Evolutionary conservation across 331 rosid species (phyloP).

Genomic region (Pyrus hybrid): DNA sequence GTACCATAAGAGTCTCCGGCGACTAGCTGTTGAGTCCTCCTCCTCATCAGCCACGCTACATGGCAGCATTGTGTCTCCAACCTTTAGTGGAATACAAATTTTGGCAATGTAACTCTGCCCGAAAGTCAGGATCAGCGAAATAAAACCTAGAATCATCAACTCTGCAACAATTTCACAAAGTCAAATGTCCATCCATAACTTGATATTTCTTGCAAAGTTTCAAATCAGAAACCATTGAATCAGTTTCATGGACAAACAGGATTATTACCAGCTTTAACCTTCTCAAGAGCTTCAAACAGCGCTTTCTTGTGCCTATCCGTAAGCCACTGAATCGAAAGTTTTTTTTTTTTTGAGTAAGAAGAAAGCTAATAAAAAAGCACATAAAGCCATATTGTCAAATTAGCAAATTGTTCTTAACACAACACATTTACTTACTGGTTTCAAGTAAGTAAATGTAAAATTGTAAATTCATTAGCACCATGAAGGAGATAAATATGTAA

Average conservation of each 20-base stretch:
- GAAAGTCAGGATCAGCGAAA: slow-evolving; percentile 79
- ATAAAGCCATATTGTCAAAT: background rate
- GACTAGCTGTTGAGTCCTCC: slow-evolving; percentile 17
- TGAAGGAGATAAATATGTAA: background rate
- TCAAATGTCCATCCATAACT: background rate
- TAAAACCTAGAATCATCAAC: slow-evolving; percentile 92
- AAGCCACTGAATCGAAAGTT: slow-evolving; percentile 46
- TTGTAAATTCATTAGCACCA: background rate
- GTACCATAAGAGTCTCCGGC: slow-evolving; percentile 44
- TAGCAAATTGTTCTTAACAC: background rate
- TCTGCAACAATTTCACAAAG: slow-evolving; percentile 40
- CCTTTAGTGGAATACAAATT: slow-evolving; percentile 46
- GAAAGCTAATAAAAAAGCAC: background rate
- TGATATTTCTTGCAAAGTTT: background rate
- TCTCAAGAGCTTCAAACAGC: slow-evolving; percentile 73
- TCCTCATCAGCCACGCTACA: slow-evolving; percentile 23
- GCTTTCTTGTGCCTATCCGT: slow-evolving; percentile 62
- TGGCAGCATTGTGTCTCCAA: slow-evolving; percentile 69
- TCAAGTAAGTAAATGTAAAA: background rate
- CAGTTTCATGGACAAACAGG: background rate
- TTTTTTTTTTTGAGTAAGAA: background rate
- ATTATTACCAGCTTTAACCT: slow-evolving; percentile 66
- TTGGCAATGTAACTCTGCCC: slow-evolving; percentile 60
- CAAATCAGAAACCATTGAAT: background rate
- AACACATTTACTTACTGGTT: background rate